Percentiles rank a stretch among this genome's conserved stretches.
phyloP scores from a whole-genome alignment of 1,284 basidiomycete genomes.

The Ganoderma lucidum region DNA sequence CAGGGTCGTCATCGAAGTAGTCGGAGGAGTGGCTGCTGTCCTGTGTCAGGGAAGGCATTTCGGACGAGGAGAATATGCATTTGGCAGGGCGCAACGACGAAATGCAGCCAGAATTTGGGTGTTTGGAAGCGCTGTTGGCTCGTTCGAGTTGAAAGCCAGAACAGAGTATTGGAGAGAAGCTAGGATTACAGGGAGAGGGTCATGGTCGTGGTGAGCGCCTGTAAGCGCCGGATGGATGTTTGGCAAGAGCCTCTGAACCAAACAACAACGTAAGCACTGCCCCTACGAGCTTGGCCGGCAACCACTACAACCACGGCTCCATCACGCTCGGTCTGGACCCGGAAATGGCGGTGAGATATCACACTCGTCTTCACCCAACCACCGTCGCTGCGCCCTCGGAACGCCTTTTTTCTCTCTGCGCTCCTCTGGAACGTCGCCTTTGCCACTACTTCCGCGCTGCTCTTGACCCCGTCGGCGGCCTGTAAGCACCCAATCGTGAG shows the following conservation, averaged over 20 bases:
- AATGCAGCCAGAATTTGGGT: too few relatives aligned
- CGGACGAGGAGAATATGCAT: background rate
- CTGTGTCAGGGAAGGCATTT: slow-evolving; percentile 25
- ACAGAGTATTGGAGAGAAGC: background rate
- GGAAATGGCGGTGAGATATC: background rate
- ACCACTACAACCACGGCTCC: slow-evolving; percentile 18
- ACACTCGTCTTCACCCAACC: background rate
- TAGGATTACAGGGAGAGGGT: background rate
- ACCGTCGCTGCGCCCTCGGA: background rate
- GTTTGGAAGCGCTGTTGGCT: too few relatives aligned
- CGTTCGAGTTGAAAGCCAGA: background rate
- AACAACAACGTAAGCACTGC: slow-evolving; percentile 18
- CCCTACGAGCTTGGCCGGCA: slow-evolving; percentile 3
- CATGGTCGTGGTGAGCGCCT: background rate
- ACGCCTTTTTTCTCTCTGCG: too few relatives aligned
- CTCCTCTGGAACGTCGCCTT: too few relatives aligned
- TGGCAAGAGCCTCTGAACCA: slow-evolving; percentile 32
- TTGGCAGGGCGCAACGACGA: background rate
- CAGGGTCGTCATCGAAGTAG: slow-evolving; percentile 65
- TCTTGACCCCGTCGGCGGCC: too few relatives aligned
- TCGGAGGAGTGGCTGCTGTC: slow-evolving; percentile 52
- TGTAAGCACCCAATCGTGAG: too few relatives aligned
- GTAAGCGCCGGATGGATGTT: slow-evolving; percentile 25
- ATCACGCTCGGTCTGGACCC: slow-evolving; percentile 28
- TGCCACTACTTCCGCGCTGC: too few relatives aligned